These are phyloP conservation scores for Ogataea glucozyma DNA, from an alignment of 805 yeast genomes.

Conservation along the genomic window DNA sequence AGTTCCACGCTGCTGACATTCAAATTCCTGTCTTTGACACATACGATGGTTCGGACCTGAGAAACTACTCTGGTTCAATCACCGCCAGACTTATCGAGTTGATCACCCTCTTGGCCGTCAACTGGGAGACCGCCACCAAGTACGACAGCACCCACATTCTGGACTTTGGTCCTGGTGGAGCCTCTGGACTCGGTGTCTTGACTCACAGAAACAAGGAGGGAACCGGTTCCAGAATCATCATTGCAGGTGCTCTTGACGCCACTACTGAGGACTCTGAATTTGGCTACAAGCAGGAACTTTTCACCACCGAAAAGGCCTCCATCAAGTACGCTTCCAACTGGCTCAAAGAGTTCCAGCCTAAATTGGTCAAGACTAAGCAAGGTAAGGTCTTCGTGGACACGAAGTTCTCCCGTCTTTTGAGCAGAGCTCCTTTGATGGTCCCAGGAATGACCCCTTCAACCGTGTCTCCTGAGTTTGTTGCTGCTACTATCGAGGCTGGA, in stretches of 20 bases:
- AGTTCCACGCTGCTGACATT: conserved; percentile 55
- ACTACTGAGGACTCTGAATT: conserved; percentile 73
- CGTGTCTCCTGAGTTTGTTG: conserved; percentile 89
- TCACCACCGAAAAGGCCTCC: conserved; percentile 63
- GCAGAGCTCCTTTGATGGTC: conserved; percentile 94
- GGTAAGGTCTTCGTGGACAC: conserved; percentile 89
- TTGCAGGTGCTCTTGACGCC: conserved; percentile 87
- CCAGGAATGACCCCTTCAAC: conserved; percentile 99
- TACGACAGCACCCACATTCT: conserved; percentile 83
- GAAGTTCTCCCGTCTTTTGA: conserved; percentile 85
- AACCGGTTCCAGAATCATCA: conserved; percentile 91
- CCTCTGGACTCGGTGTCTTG: conserved; percentile 92
- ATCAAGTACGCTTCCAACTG: conserved; percentile 87
- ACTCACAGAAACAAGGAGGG: conserved; percentile 99
- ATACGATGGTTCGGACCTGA: conserved; percentile 77
- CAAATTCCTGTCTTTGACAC: conserved; percentile 92
- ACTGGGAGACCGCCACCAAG: conserved; percentile 90
- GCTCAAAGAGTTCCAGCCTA: conserved; percentile 87
- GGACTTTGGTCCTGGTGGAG: conserved; percentile 99
- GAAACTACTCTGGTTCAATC: conserved; percentile 53
- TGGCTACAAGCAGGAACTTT: conserved; percentile 94
- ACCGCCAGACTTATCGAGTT: conserved; percentile 73
- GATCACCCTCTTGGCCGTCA: conserved; percentile 85
- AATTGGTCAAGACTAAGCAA: conserved; percentile 68
- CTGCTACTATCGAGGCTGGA: conserved; percentile 94